Conservation (phyloP, 257 asterid species). For the Ligustrum vulgare region DNA sequence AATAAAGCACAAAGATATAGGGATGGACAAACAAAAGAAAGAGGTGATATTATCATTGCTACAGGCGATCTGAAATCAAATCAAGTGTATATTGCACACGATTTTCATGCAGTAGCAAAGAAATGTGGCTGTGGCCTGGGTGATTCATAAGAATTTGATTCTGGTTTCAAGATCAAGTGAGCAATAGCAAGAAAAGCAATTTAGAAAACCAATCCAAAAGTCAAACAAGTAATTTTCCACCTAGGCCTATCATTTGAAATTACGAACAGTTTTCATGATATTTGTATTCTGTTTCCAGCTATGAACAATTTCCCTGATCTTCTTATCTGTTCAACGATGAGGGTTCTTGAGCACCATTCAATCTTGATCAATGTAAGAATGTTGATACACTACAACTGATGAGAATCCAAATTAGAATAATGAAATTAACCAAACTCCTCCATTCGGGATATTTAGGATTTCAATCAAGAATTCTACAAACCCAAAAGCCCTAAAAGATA, state of each 20-base stretch:
- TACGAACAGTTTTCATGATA: not conserved
- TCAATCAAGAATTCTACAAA: constrained; percentile 22
- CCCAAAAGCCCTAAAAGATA: constrained; percentile 14
- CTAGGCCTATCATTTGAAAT: not conserved
- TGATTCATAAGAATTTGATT: constrained; percentile 10
- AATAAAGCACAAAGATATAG: constrained; percentile 13
- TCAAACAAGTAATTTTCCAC: not conserved
- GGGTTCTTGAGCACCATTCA: constrained; percentile 1
- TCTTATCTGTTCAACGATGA: not conserved
- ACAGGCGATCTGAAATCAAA: not conserved
- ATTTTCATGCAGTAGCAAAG: not conserved
- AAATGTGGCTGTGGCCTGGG: not conserved
- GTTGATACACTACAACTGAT: constrained; percentile 19
- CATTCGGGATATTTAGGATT: not conserved
- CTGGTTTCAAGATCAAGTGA: not conserved
- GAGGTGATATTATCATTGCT: not conserved
- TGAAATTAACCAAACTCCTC: not conserved
- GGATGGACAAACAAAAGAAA: not conserved
- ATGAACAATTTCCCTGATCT: not conserved
- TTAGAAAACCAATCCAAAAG: not conserved
- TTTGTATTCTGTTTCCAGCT: not conserved
- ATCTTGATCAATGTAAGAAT: constrained; percentile 15
- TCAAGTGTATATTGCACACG: not conserved
- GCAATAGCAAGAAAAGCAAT: not conserved
- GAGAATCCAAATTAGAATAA: not conserved